phyloP scores from a whole-genome alignment of 768 basidiomycete genomes.

The Rhodotorula graminis region DNA sequence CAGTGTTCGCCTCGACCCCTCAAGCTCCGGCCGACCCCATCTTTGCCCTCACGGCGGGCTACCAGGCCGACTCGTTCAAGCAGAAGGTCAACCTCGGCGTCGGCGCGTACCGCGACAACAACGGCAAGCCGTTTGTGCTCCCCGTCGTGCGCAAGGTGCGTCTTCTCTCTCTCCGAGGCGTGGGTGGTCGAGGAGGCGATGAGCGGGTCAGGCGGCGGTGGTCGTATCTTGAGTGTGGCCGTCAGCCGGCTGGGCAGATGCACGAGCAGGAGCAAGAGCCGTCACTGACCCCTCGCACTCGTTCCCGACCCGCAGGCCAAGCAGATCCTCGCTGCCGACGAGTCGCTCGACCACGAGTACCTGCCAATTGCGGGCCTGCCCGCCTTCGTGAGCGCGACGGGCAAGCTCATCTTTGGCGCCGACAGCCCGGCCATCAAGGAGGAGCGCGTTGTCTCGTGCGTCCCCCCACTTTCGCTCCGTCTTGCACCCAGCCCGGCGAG shows the following conservation, averaged over 20 bases:
- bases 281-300: no score
- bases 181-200: neutral
- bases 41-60: constrained; percentile 72
- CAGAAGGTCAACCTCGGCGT: constrained; percentile 97
- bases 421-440: constrained; percentile 68
- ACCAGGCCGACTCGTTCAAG: constrained; percentile 87
- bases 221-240: no score
- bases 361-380: constrained; percentile 80
- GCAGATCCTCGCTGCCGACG: constrained; percentile 57
- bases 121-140: constrained; percentile 92
- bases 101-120: constrained; percentile 88
- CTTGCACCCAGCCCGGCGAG: no score
- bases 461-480: constrained; percentile 32
- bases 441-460: constrained; percentile 58
- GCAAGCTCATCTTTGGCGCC: constrained; percentile 82
- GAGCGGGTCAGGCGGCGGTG: neutral
- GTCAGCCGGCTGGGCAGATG: no score
- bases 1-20: constrained; percentile 19
- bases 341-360: constrained; percentile 50
- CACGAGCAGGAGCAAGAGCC: no score
- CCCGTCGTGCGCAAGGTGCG: constrained; percentile 77
- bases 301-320: constrained; percentile 59
- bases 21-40: constrained; percentile 41
- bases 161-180: neutral
- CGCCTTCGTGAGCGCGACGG: constrained; percentile 77